These are phyloP conservation scores for Leptographium radiaticola DNA, from an alignment of 2,329 filamentous ascomycete genomes.

Conservation along the genomic window DNA sequence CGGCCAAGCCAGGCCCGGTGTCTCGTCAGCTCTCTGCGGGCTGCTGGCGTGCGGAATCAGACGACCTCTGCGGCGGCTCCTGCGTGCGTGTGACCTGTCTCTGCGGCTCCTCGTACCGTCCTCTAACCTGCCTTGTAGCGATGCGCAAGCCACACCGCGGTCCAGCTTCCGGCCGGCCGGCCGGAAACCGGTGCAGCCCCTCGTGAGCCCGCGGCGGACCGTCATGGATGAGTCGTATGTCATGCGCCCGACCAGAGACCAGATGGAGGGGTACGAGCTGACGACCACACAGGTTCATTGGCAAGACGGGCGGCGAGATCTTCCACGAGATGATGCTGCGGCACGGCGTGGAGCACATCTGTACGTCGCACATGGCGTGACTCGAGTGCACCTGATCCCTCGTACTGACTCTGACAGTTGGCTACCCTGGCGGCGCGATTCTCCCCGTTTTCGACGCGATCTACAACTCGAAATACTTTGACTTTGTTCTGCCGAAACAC, in stretches of 20 bases:
- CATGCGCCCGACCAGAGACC: neutral
- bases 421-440: slow-evolving; percentile 91
- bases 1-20: neutral
- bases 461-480: slow-evolving; percentile 93
- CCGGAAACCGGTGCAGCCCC: slow-evolving; percentile 53
- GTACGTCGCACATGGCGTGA: slow-evolving; percentile 38
- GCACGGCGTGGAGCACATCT: slow-evolving; percentile 84
- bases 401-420: slow-evolving; percentile 35
- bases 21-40: neutral
- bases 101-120: neutral
- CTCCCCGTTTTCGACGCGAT: slow-evolving; percentile 97
- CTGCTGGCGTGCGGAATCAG: neutral
- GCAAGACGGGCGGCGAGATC: slow-evolving; percentile 89
- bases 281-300: slow-evolving; percentile 56
- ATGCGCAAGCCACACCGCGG: slow-evolving; percentile 46
- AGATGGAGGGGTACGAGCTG: neutral
- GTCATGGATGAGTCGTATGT: slow-evolving; percentile 74
- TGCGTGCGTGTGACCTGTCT: neutral
- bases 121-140: slow-evolving; percentile 23
- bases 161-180: slow-evolving; percentile 42
- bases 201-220: slow-evolving; percentile 44
- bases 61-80: neutral
- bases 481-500: slow-evolving; percentile 89
- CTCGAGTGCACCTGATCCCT: no score
- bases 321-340: slow-evolving; percentile 99